phyloP scores from a whole-genome alignment of 345 rosid genomes.

The Boechera retrofracta region DNA sequence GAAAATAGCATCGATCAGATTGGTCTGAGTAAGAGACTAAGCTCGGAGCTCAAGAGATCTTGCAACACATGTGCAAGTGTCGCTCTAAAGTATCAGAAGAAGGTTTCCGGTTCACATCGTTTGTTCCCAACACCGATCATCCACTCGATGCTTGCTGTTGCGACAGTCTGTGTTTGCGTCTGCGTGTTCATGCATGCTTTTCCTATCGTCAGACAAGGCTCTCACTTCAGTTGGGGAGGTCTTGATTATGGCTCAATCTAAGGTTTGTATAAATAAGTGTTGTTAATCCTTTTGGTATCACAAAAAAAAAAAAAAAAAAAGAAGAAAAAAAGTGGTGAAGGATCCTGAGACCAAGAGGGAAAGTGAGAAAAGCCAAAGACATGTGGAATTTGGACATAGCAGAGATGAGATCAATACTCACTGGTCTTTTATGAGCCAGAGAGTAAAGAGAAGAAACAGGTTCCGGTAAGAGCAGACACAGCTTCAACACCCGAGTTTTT shows the following conservation, averaged over 20 bases:
- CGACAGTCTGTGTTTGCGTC: conserved; percentile 90
- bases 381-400: background rate
- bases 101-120: conserved; percentile 54
- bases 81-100: conserved; percentile 56
- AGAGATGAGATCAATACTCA: conserved; percentile 8
- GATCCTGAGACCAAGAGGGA: background rate
- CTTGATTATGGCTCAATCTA: conserved; percentile 70
- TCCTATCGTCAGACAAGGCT: conserved; percentile 59
- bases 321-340: background rate
- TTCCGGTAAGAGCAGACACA: conserved; percentile 7
- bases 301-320: background rate
- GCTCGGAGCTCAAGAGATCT: conserved; percentile 43
- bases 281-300: background rate
- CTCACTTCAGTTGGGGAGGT: conserved; percentile 83
- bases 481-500: conserved; percentile 24
- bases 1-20: conserved; percentile 50
- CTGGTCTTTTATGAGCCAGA: conserved; percentile 13
- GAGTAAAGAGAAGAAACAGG: conserved; percentile 18
- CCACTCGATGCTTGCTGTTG: conserved; percentile 83
- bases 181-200: conserved; percentile 75
- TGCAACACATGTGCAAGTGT: conserved; percentile 65
- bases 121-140: conserved; percentile 73
- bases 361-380: background rate
- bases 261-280: background rate
- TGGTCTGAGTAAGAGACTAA: conserved; percentile 33